A percentile compares a stretch with the other conserved stretches of the same genome.
phyloP scores from a whole-genome alignment of 202 grass and related monocot species.

The Schoenoplectus tabernaemontani region DNA sequence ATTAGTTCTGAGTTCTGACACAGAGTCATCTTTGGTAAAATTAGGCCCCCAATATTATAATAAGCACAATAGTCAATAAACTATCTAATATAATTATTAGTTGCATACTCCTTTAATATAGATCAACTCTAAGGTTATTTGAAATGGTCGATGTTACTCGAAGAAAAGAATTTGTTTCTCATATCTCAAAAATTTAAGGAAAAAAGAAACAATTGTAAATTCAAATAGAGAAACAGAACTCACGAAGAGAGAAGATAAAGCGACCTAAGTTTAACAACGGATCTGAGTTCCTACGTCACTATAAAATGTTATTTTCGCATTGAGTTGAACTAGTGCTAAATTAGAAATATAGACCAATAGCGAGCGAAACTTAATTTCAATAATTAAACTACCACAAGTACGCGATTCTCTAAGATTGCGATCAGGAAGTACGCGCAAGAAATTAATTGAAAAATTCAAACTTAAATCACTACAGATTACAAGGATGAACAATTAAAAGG shows the following conservation, averaged over 20 bases:
- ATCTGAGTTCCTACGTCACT: background rate
- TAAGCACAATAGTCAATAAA: background rate
- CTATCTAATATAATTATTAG: background rate
- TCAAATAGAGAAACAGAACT: background rate
- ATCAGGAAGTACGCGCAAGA: background rate
- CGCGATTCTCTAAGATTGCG: background rate
- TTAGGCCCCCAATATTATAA: background rate
- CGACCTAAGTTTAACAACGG: background rate
- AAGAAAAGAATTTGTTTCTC: background rate
- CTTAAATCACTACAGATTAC: background rate
- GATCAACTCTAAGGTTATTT: conserved; percentile 9
- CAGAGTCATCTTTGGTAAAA: background rate
- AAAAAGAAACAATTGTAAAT: background rate
- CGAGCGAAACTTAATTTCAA: background rate
- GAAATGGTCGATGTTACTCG: background rate
- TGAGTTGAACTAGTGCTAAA: background rate
- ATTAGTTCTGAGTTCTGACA: background rate
- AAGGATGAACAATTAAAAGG: background rate
- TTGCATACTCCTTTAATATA: background rate
- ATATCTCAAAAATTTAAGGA: background rate
- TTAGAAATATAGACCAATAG: background rate
- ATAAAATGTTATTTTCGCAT: background rate
- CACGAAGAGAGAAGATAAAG: background rate
- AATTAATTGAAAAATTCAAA: background rate
- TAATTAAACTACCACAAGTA: background rate